Base-by-base conservation (phyloP, 306 rosid genomes). In the Inga laurina region DNA sequence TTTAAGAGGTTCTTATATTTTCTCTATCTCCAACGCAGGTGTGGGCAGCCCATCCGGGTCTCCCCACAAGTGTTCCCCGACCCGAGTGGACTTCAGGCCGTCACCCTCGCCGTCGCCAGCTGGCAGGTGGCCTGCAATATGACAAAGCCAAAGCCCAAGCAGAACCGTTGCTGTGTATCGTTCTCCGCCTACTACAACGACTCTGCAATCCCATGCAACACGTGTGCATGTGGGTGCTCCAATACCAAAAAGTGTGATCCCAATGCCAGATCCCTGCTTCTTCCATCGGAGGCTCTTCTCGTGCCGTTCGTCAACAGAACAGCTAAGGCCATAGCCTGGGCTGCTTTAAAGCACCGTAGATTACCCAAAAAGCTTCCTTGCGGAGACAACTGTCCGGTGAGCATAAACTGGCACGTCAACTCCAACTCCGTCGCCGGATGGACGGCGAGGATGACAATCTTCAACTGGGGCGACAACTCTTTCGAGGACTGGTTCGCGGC, bases 41-140 rank as follows among this genome's bases (percentile, higher is more conserved):
- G 98, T 10, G 90, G 91, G 0, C 57, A 90, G 1, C 98, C 98
- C 0, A 44, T 95, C 4, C 83, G 95, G 19, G 94, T 95, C 2
- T 93, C 86, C 45, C 86, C 98, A 4, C 79, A 84, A 4, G 74
- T 83, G 22, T 95, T 91, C 67, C 98, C 97, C 0, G 98, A 95
- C 48, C 90, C 97, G 0, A 86, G 76, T 16, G 98, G 98, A 0
- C 91, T 95, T 19, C 84, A 22, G 5, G 83, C 98, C 2, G 70
- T 84, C 2, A 13, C 71, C 3, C 48, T 85, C 5, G 89, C 98
- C 3, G 81, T 92, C 0, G 95, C 98, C 1, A 91, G 92, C 45
- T 95, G 98, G 98, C 98, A 93, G 37, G 84, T 95, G 0, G 90
- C 82, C 0, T 94, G 98, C 82, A 92, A 95, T 87, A 91, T 95